Evolutionary conservation across 176 grass and related monocot species (phyloP).

Genomic region (Phragmites australis): DNA sequence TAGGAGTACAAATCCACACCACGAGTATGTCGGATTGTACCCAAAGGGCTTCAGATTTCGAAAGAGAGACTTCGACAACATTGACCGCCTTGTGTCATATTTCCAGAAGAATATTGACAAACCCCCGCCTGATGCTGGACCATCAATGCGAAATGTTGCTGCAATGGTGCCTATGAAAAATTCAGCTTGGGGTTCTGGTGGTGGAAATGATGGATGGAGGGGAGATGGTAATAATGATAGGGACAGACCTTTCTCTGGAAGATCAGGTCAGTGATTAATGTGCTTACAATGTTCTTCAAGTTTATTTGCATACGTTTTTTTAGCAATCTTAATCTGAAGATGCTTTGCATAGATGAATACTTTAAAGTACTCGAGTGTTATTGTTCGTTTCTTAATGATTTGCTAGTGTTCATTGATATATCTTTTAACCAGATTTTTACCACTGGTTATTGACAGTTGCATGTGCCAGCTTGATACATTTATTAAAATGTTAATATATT

Average conservation of each 20-base stretch:
- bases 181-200: conserved; percentile 53
- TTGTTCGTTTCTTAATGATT: neutral
- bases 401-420: neutral
- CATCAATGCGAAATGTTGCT: conserved; percentile 66
- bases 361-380: neutral
- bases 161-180: conserved; percentile 89
- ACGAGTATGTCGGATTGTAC: conserved; percentile 91
- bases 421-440: neutral
- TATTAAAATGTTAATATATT: neutral
- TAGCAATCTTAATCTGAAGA: neutral
- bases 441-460: neutral
- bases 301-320: neutral
- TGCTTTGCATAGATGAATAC: conserved; percentile 11
- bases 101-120: conserved; percentile 97
- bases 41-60: conserved; percentile 91
- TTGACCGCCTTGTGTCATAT: conserved; percentile 77
- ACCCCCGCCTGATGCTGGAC: conserved; percentile 68
- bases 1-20: conserved; percentile 91
- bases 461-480: neutral
- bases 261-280: conserved; percentile 51
- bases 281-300: neutral
- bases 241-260: conserved; percentile 56
- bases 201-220: conserved; percentile 54
- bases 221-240: conserved; percentile 60
- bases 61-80: conserved; percentile 90